Evolutionary conservation across 331 rosid genomes (phyloP), one percentile per base, ranked within the genome.

Genomic region (Pyrus hybrid): DNA sequence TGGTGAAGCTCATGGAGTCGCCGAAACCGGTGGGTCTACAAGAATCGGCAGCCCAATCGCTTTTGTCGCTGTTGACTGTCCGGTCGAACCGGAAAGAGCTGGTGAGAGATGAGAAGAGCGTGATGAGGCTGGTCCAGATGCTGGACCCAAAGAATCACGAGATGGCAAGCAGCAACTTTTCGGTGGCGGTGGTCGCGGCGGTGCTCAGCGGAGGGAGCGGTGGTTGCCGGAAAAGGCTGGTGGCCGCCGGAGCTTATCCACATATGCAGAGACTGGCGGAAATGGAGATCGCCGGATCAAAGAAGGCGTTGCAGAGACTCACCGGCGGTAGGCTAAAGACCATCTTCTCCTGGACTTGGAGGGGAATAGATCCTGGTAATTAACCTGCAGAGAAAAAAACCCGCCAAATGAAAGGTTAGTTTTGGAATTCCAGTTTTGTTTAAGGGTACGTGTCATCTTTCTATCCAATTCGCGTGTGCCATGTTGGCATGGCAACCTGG

Each of bases 1-100:
- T 87, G 68, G 82, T 87, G 33, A 87, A 85, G 88, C 85, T 87
- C 32, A 82, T 87, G 91, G 87, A 87, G 80, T 79, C 78, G 26
- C 91, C 91, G 20, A 87, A 87, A 62, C 91, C 88, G 49, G 83
- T 68, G 45, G 91, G 91, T n/a, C 65, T 84, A 16, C 91, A 87
- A 18, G 88, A 82, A 5, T 72, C 80, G 68, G 91, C 88, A 28
- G 83, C 84, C 23, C 74, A 63, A 47, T 88, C 86, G 33, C 82
- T 87, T 2, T 68, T 78, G 4, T 71, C 83, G 10, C 78, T 87
- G 18, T 20, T 87, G 58, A 71, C 85, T 16, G 91, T 87, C 41
- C 86, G 88, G 72, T 87, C 91, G 28, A 87, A 84, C 71, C 77
- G 88, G 69, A 87, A 87, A 21, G 91, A 87, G 70, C 26, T 87